phyloP scores from a whole-genome alignment of 148 eudicot species.

The Pharnaceum exiguum region DNA sequence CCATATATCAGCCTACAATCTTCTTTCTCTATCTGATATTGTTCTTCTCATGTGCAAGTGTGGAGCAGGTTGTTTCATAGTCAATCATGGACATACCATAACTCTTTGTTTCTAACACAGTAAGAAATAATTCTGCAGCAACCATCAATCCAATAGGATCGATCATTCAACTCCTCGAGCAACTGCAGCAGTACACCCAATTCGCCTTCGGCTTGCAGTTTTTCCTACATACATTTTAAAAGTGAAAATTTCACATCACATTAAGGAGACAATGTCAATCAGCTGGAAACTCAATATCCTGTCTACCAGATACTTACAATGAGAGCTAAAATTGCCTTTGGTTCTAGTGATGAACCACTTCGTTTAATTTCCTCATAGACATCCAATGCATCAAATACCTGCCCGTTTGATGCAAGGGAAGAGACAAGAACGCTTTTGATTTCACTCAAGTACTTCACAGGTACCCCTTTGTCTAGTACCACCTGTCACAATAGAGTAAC shows the following conservation, averaged over 20 bases:
- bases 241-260: not conserved
- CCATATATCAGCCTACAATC: not conserved
- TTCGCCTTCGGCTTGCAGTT: slow-evolving; percentile 47
- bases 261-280: not conserved
- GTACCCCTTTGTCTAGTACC: slow-evolving; percentile 42
- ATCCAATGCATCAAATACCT: slow-evolving; percentile 53
- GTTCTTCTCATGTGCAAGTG: not conserved
- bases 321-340: slow-evolving; percentile 57
- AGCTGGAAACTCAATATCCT: not conserved
- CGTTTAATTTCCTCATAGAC: slow-evolving; percentile 60
- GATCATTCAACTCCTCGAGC: slow-evolving; percentile 52
- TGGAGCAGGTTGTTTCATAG: not conserved
- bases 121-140: slow-evolving; percentile 58
- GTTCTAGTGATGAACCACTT: slow-evolving; percentile 45
- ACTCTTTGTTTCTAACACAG: slow-evolving; percentile 53
- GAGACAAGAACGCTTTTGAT: slow-evolving; percentile 65
- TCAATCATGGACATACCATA: slow-evolving; percentile 36
- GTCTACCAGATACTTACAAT: slow-evolving; percentile 46
- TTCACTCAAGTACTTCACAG: slow-evolving; percentile 46
- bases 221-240: slow-evolving; percentile 37
- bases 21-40: no score
- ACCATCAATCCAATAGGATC: slow-evolving; percentile 58
- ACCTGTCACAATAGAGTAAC: slow-evolving; percentile 40
- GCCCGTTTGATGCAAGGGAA: slow-evolving; percentile 64
- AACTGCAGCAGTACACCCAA: slow-evolving; percentile 45